Conservation (phyloP, 306 rosid species). For the Myrica gale region DNA sequence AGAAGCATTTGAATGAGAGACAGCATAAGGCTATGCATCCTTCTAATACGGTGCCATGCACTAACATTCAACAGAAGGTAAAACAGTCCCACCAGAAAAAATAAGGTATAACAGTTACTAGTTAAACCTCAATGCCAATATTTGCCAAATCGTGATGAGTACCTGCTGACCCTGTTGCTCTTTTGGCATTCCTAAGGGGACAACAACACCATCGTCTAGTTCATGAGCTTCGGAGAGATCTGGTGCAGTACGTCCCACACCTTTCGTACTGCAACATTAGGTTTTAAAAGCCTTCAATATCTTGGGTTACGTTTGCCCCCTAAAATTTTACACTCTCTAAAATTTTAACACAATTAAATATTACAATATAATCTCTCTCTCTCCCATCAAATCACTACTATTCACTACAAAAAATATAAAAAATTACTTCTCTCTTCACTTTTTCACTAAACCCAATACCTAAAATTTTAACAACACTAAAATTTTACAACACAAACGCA, state of each 20-base stretch:
- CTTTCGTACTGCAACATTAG: conserved; percentile 70
- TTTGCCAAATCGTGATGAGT: not conserved
- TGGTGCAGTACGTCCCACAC: conserved; percentile 78
- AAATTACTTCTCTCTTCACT: no score
- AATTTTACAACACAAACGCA: no score
- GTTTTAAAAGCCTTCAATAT: conserved; percentile 21
- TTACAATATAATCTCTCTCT: no score
- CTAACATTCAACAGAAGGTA: not conserved
- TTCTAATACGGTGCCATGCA: not conserved
- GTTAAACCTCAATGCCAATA: not conserved
- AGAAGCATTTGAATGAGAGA: conserved; percentile 4
- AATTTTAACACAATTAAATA: no score
- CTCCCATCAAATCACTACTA: no score
- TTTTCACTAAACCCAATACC: no score
- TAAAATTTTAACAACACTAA: no score
- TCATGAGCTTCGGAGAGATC: conserved; percentile 57
- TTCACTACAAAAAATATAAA: no score
- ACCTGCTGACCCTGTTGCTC: conserved; percentile 37
- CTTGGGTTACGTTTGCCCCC: no score
- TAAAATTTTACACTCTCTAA: no score
- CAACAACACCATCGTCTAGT: conserved; percentile 64
- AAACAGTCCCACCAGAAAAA: not conserved
- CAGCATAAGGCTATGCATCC: not conserved
- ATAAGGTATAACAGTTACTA: not conserved
- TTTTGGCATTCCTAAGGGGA: conserved; percentile 73